Evolutionary conservation across 1,284 basidiomycete species (phyloP), one percentile per base, ranked within the genome.

Genomic region (Trametes sp.): DNA sequence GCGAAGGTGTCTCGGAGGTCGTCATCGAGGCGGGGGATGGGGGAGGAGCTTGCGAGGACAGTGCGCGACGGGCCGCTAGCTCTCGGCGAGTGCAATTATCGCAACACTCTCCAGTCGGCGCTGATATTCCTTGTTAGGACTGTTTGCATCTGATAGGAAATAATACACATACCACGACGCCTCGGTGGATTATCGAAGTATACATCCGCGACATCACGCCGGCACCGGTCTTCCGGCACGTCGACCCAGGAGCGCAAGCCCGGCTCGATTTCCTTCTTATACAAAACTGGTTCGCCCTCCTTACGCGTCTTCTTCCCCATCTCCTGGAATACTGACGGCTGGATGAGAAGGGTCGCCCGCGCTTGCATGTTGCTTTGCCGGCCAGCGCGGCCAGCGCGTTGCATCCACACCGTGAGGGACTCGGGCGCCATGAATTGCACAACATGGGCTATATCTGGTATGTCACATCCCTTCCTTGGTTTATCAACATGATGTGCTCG

Each of bases 331-430:
- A 60, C 63, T 26, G 62, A 63, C 6, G 38, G 36, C 54, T 72
- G 63, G 8, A 72, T 46, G 2, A 69, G 58, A 9, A 72, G 56
- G 0, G 68, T 57, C 0, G 64, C 62, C 2, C 42, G 23, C 1
- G 66, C 61, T 11, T 56, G 45, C 11, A 65, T 19, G 1, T 61
- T 64, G 0, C 58, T 52, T 11, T n/a, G 21, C 2, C 70, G 68
- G 1, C 66, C 72, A 0, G 66, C 70, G 28, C 67, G 63, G 5
- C 66, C 64, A 4, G 60, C 54, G 1, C 62, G 64, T n/a, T 71
- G 71, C 19, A 68, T 46, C 69, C 67, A 71, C 2, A 66, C 49
- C 0, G 59, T 61, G 10, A 72, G 49, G 0, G 63, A 64, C 19
- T 41, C 33, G 0, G 70, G 64, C 1, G 57, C 57, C 29, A 59